Conservation (phyloP, 345 rosid genomes). For the Turritis glabra region DNA sequence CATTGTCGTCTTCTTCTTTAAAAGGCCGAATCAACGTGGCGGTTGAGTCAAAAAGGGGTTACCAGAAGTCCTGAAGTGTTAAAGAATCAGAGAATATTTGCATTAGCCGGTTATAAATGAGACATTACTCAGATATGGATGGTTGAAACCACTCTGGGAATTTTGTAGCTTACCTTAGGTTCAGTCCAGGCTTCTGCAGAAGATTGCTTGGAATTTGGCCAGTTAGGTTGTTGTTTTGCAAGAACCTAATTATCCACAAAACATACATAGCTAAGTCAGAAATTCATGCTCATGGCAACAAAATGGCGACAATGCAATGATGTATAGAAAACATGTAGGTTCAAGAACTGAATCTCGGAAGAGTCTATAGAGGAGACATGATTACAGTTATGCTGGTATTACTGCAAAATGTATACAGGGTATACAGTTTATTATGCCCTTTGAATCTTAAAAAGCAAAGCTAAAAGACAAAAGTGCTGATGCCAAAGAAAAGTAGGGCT, state of each 20-base stretch:
- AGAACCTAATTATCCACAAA: conserved; percentile 50
- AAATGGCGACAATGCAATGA: conserved; percentile 8
- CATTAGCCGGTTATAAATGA: conserved; percentile 8
- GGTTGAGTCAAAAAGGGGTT: conserved; percentile 42
- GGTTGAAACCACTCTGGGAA: background rate
- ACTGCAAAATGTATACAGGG: background rate
- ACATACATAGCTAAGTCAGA: conserved; percentile 3
- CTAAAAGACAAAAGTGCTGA: conserved; percentile 20
- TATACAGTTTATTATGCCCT: background rate
- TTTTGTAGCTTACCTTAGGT: conserved; percentile 51
- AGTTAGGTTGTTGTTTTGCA: conserved; percentile 87
- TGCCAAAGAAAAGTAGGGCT: background rate
- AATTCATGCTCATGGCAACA: background rate
- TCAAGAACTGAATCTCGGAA: background rate
- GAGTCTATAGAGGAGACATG: conserved; percentile 11
- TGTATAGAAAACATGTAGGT: conserved; percentile 5
- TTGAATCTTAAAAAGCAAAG: conserved; percentile 22
- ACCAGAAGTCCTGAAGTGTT: conserved; percentile 34
- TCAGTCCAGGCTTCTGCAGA: conserved; percentile 51
- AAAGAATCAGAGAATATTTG: conserved; percentile 5
- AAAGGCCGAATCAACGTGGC: conserved; percentile 21
- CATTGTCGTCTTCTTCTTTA: conserved; percentile 27
- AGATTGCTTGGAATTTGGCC: conserved; percentile 67
- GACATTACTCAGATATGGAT: background rate
- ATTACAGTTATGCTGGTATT: background rate